Base-by-base conservation (phyloP, 1,139 yeast species). In the Scheffersomyces titani region DNA sequence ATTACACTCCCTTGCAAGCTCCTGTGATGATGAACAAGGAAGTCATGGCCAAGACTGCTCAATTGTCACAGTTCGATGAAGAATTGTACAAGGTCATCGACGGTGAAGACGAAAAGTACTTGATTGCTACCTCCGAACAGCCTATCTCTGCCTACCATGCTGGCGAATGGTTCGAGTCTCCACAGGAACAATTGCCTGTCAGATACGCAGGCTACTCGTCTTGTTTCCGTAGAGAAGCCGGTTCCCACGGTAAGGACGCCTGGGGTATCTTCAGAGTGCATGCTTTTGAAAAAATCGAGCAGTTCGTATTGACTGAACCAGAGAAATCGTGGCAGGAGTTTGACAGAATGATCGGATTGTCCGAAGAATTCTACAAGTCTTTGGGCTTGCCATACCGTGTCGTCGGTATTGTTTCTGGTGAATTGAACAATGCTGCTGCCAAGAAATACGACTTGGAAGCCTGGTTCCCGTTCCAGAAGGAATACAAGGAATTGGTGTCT, bases 1-100 rank as follows among this genome's bases (percentile, higher is more conserved):
- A 88, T 58, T 94, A 92, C 82, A 83, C 83, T 57, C 97, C 98
- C 61, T 83, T 94, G 75, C 99, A 94, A 81, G 97, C 99, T 18
- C 99, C 99, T 57, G 98, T 94, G 53, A 93, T 94, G 99, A 92
- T 96, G 98, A 96, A 96, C 86, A 94, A 94, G 81, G 99, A 94
- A 58, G 97, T 92, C 58, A 94, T 94, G 99, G 98, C 99, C 65
- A 93, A 92, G 79, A 94, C 99, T 62, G 99, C 99, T 4, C 99
- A 94, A 80, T 86, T 94, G 73, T 92, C 98, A 45, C 96, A 96
- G 73, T 94, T 96, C 69, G 99, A 94, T 74, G 99, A 94, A 81
- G 99, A 94, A 77, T 84, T 94, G 68, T 94, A 94, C 81, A 94
- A 94, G 79, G 98, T 96, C 57, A 80, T 90, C 59, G 99, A 94